Base-by-base conservation (phyloP, 2,329 filamentous ascomycete genomes). In the Aspergillus eucalypticola region DNA sequence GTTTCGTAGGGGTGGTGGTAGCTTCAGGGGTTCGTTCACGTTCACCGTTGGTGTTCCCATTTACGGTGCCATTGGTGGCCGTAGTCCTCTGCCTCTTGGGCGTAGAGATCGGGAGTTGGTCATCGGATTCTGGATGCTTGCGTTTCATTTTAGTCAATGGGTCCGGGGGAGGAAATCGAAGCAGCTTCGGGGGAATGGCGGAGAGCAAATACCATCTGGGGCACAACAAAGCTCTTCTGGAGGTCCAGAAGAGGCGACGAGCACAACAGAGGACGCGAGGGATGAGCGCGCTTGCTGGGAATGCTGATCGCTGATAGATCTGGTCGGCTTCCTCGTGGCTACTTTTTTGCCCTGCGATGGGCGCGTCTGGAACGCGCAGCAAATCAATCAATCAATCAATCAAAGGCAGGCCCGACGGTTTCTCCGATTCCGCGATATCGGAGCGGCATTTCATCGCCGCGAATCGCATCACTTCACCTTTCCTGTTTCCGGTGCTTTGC, bases 141-240 rank as follows among this genome's bases (percentile, higher is more conserved):
- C 76, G 76, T 72, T 79, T 79, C 76, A 78, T 79, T 62, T 70
- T 64, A 65, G 66, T 66, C 58, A 61, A 55, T 53, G 53, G 60
- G 27, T 38, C 13, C 25, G n/a, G 42, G 42, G 44, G 32, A 13
- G 32, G 27, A 11, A 1, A 39, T 19, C 17, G 23, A 42, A 25
- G 38, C 10, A 27, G 13, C 38, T 32, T 44, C 64, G 54, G 62
- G 32, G 32, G 5, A 35, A 35, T 13, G 32, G 59, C 54, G 64
- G 61, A 60, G 59, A 62, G 17, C 41, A 66, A 70, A 64, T 74
- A 75, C 72, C 72, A 75, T 75, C 54, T 66, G 60, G 60, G 57
- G 19, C 41, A 44, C 58, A 58, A 52, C 52, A 58, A 25, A 25
- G 42, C 11, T 50, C 23, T 21, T 56, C 55, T 13, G 32, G 32